Conservation (phyloP, 208 protist species). For the Spongospora subterranea region DNA sequence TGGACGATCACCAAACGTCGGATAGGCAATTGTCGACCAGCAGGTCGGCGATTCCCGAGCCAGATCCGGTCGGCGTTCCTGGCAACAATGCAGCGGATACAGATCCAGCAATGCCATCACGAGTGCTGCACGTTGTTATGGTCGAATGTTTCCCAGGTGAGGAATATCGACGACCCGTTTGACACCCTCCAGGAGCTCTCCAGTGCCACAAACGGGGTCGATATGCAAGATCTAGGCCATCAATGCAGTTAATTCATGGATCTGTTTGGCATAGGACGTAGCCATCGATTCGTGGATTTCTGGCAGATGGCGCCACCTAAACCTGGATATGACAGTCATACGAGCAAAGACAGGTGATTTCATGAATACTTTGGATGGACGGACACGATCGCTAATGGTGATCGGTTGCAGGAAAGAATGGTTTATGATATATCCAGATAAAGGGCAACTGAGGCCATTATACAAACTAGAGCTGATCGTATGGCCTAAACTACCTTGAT, state of each 20-base stretch:
- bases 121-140: slow-evolving; percentile 22
- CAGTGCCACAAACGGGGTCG: no score
- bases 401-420: neutral
- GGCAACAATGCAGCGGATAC: neutral
- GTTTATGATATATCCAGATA: neutral
- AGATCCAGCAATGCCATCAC: neutral
- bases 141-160: slow-evolving; percentile 31
- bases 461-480: neutral
- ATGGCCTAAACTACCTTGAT: no score
- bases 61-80: neutral
- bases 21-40: neutral
- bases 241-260: no score
- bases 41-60: neutral
- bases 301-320: slow-evolving; percentile 28
- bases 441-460: neutral
- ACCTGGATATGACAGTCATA: neutral
- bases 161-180: neutral
- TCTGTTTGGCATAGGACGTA: neutral
- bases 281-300: slow-evolving; percentile 17
- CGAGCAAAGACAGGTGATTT: slow-evolving; percentile 9
- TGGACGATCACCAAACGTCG: neutral
- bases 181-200: neutral
- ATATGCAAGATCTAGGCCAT: no score
- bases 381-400: neutral
- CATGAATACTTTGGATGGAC: neutral